Evolutionary conservation across 768 basidiomycete genomes (phyloP), one percentile per base, ranked within the genome.

Genomic region (Podaxis sp.): DNA sequence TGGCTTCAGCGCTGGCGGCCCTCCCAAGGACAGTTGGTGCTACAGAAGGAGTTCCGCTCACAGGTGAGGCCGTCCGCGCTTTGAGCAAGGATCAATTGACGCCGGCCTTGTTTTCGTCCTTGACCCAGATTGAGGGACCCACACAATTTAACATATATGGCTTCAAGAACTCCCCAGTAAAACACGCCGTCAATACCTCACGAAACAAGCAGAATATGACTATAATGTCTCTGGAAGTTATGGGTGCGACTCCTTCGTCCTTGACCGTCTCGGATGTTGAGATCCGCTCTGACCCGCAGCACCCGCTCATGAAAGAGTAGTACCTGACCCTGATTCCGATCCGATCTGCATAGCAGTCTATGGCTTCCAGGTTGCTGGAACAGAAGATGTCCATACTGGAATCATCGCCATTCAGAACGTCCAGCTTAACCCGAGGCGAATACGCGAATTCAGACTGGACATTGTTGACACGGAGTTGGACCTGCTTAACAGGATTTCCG

Each of bases 221-320:
- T 0, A 76, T 93, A 7, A 73, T 98, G 41, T 87, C 91, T 1
- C 70, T 98, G 47, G 97, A 99, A 72, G 75, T 95, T 1, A 93
- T 96, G 67, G 91, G 96, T 93, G 60, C 61, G 86, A 70, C 3
- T 17, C 27, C 11, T 29, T 11, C 52, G 53, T 17, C 17, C 36
- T 4, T 59, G 22, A 64, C 27, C 38, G n/a, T 27, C 19, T 40
- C 9, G 17, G 55, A 46, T 40, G 25, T 46, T 19, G 50, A 47
- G 1, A 25, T 15, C 17, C 4, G 37, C 2, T 4, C n/a, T 37
- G 49, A 9, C 43, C 3, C 1, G 2, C 65, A 92, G 92, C 83
- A 15, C 84, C 83, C 13, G 88, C 91, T 1, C 75, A 79, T 25
- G 84, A 75, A 22, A 77, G 81, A 13, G 79, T 82, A 36, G 76